phyloP scores from a whole-genome alignment of 345 rosid genomes.

The Euphorbia pulcherrima region DNA sequence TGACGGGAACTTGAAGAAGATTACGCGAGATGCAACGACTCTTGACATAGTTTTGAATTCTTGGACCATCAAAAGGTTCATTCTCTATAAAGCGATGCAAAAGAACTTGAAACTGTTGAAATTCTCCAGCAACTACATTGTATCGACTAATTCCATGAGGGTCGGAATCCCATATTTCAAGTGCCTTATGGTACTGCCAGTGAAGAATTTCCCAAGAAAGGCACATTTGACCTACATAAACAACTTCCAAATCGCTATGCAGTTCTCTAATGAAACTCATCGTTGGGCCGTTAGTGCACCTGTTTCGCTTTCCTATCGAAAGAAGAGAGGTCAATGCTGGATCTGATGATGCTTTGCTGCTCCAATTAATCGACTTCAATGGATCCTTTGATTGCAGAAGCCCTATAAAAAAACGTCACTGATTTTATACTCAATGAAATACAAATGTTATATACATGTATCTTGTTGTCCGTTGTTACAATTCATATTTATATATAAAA shows the following conservation, averaged over 20 bases:
- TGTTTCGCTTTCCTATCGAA: constrained; percentile 46
- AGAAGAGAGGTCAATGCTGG: constrained; percentile 43
- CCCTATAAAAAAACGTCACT: constrained; percentile 34
- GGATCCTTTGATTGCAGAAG: constrained; percentile 69
- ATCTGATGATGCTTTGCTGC: constrained; percentile 31
- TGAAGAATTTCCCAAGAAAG: constrained; percentile 97
- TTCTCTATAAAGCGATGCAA: constrained; percentile 84
- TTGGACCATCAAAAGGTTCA: constrained; percentile 75
- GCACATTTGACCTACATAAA: constrained; percentile 95
- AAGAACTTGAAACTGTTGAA: constrained; percentile 87
- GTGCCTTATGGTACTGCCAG: constrained; percentile 81
- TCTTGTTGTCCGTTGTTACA: too few relatives aligned
- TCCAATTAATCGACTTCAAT: constrained; percentile 36
- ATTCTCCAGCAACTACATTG: constrained; percentile 84
- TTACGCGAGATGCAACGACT: constrained; percentile 65
- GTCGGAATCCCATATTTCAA: constrained; percentile 73
- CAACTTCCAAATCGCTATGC: constrained; percentile 64
- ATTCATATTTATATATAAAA: too few relatives aligned
- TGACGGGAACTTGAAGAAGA: constrained; percentile 86
- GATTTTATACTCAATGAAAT: too few relatives aligned
- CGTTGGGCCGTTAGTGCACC: constrained; percentile 47
- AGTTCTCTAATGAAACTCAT: constrained; percentile 54
- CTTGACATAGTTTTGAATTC: constrained; percentile 65
- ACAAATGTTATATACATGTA: too few relatives aligned
- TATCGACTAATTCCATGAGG: constrained; percentile 44